phyloP scores from a whole-genome alignment of 139 green algal genomes.

The Spirogloea muscicola region DNA sequence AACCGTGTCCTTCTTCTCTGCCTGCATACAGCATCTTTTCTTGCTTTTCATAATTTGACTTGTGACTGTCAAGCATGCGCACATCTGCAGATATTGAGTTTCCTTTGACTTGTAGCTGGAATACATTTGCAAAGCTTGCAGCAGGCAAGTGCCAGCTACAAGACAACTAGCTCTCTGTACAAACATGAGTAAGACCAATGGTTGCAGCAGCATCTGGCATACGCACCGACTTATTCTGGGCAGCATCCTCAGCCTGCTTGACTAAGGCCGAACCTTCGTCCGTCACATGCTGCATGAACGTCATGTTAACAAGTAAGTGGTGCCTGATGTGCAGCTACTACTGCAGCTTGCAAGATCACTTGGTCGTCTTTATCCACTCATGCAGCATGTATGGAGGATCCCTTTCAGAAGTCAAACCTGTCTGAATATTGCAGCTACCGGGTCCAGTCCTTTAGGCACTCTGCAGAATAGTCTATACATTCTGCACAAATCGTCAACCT shows the following conservation, averaged over 20 bases:
- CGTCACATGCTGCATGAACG: constrained; percentile 79
- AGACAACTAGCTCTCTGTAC: neutral
- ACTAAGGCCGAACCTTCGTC: constrained; percentile 66
- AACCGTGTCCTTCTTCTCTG: constrained; percentile 47
- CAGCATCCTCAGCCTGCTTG: constrained; percentile 51
- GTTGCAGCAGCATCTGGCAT: too few relatives aligned
- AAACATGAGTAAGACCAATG: too few relatives aligned
- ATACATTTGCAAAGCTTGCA: neutral
- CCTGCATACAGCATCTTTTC: constrained; percentile 33
- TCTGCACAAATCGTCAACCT: constrained; percentile 79
- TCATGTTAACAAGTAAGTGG: constrained; percentile 2
- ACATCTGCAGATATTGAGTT: neutral
- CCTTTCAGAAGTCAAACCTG: too few relatives aligned
- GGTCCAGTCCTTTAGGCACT: constrained; percentile 85
- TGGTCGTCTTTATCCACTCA: too few relatives aligned
- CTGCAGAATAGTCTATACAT: constrained; percentile 97
- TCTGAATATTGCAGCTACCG: constrained; percentile 80
- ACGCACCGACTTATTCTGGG: constrained; percentile 45
- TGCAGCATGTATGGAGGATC: too few relatives aligned
- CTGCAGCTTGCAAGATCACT: too few relatives aligned
- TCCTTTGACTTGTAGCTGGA: neutral
- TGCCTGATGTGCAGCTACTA: neutral
- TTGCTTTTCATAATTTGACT: neutral
- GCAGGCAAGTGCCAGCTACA: neutral
- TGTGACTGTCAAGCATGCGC: neutral